A percentile compares a stretch with the other conserved stretches of the same genome.
Conservation (phyloP, 2,329 filamentous ascomycete genomes). For the Penicillium sp. region DNA sequence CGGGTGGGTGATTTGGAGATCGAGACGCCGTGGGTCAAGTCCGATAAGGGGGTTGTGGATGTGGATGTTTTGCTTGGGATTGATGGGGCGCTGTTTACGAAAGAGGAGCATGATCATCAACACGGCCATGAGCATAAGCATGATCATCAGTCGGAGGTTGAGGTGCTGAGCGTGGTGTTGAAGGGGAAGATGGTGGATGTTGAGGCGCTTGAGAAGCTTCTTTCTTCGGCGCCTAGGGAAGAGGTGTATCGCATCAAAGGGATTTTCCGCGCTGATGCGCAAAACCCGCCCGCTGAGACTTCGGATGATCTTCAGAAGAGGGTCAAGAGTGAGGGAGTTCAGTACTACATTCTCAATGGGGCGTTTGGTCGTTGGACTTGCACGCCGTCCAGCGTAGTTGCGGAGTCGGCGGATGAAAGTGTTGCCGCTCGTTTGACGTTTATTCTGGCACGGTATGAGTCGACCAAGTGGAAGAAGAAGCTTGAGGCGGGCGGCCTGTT, state of each 20-base stretch:
- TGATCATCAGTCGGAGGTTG: slow-evolving; percentile 79
- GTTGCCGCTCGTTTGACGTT: slow-evolving; percentile 45
- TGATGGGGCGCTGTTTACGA: slow-evolving; percentile 67
- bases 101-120: slow-evolving; percentile 35
- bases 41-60: slow-evolving; percentile 72
- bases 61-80: slow-evolving; percentile 81
- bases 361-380: slow-evolving; percentile 96
- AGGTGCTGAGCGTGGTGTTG: slow-evolving; percentile 81
- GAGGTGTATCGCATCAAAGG: slow-evolving; percentile 95
- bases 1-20: slow-evolving; percentile 77
- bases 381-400: slow-evolving; percentile 55
- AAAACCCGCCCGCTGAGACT: slow-evolving; percentile 46
- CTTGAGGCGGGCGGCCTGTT: slow-evolving; percentile 43
- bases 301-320: slow-evolving; percentile 41
- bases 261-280: slow-evolving; percentile 49
- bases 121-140: slow-evolving; percentile 46
- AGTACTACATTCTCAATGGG: slow-evolving; percentile 92
- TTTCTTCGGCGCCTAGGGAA: slow-evolving; percentile 78
- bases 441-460: slow-evolving; percentile 49
- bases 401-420: slow-evolving; percentile 29
- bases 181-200: slow-evolving; percentile 55
- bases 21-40: slow-evolving; percentile 81
- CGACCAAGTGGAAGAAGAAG: slow-evolving; percentile 50
- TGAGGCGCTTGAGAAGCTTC: slow-evolving; percentile 61
- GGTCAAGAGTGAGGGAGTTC: slow-evolving; percentile 34